Base-by-base conservation (phyloP, 768 basidiomycete genomes). In the Rhodotorula paludigena region DNA sequence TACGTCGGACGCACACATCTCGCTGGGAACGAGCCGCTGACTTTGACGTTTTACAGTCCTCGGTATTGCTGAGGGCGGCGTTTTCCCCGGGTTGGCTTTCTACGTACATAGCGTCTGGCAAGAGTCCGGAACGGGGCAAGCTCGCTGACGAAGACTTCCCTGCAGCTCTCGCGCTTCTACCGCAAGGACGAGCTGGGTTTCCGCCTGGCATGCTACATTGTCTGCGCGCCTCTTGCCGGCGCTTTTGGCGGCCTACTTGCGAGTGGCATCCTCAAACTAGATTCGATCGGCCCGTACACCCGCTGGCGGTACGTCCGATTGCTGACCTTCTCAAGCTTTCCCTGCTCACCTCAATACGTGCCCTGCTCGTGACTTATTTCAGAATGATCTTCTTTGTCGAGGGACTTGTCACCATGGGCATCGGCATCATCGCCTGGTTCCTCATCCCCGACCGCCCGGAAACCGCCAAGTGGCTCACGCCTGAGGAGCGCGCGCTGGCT, bases 241-340 rank as follows among this genome's bases (percentile, higher is more conserved):
- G 74, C 74, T 1, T 55, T 75, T 35, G 73, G 74, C 21, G 74
- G 76, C 10, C 61, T 77, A 10, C 62, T 77, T 14, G 76, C 76
- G 6, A 66, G 63, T 1, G 76, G 68, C 0, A 69, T 74, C 38
- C 55, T 73, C 42, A 56, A 47, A n/a, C 38, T 66, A n/a, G 21
- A 52, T 44, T 7, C 21, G 6, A 60, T 66, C 36, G 64, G 62
- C 33, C 21, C n/a, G 9, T 30, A 32, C 3, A 18, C 30, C 21
- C 7, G 38, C 11, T 71, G 69, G 64, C 51, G 58, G 47, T 51
- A 5, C 53, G 51, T 44, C 51, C 6, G n/a, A 18, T 2, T 32
- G 30, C 35, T n/a, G n/a, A n/a, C n/a, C n/a, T n/a, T 28, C 28
- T 12, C 18, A 8, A 1, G 6, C 30, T 18, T 18, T 9, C 14